Percentiles rank a stretch among this genome's conserved stretches.
These are phyloP conservation scores for Taxawa tesnikishii DNA, from an alignment of 2,329 filamentous ascomycete species.

Conservation along the genomic window DNA sequence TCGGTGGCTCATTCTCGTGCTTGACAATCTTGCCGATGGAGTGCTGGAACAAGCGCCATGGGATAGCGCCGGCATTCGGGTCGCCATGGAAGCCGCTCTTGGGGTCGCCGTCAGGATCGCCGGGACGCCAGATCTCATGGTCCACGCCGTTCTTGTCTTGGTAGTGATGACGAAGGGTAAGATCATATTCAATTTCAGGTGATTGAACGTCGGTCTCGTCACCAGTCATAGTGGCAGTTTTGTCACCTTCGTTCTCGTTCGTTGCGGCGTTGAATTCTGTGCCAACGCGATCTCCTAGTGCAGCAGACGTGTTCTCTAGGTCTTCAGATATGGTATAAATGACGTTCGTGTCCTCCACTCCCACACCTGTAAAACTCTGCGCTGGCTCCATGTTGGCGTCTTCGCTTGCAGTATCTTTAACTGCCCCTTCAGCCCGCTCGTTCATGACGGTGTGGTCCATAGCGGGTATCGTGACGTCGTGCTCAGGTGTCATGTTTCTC, in stretches of 20 bases:
- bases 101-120: constrained; percentile 23
- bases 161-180: background rate
- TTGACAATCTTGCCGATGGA: constrained; percentile 17
- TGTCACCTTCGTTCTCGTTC: too few relatives aligned
- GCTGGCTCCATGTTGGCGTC: too few relatives aligned
- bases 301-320: too few relatives aligned
- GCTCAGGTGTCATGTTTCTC: background rate
- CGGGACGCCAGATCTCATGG: constrained; percentile 25
- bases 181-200: background rate
- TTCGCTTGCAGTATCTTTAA: too few relatives aligned
- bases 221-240: background rate
- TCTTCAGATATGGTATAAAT: too few relatives aligned
- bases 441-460: background rate
- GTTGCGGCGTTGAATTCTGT: too few relatives aligned
- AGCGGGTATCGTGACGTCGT: background rate
- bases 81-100: constrained; percentile 16
- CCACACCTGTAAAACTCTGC: too few relatives aligned
- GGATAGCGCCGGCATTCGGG: constrained; percentile 10
- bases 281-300: too few relatives aligned
- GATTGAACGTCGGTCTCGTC: background rate
- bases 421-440: too few relatives aligned
- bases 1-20: constrained; percentile 19
- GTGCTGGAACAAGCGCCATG: constrained; percentile 27
- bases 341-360: too few relatives aligned
- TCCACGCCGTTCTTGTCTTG: constrained; percentile 9